A percentile compares a stretch with the other conserved stretches of the same genome.
phyloP scores from a whole-genome alignment of 1,284 basidiomycete species.

The Puccinia triticina region DNA sequence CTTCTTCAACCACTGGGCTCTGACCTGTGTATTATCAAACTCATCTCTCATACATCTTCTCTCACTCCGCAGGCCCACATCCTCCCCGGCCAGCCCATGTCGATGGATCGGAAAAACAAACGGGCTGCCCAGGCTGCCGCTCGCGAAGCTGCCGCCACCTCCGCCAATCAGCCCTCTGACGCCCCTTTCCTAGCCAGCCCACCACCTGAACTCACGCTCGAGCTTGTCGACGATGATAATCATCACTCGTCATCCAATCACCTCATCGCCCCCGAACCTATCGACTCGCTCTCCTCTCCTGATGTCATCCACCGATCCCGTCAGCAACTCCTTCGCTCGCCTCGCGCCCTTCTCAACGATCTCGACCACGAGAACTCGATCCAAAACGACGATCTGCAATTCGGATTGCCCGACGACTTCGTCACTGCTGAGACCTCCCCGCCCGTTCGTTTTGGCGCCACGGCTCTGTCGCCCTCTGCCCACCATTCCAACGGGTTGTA shows the following conservation, averaged over 20 bases:
- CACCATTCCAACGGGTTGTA: slow-evolving; percentile 14
- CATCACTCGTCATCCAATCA: slow-evolving; percentile 23
- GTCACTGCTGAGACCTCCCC: slow-evolving; percentile 62
- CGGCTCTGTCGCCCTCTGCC: slow-evolving; percentile 43
- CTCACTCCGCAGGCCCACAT: slow-evolving; percentile 73
- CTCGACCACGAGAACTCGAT: slow-evolving; percentile 76
- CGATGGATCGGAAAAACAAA: slow-evolving; percentile 98
- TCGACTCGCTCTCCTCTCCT: slow-evolving; percentile 52
- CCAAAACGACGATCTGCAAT: slow-evolving; percentile 75
- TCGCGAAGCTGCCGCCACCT: slow-evolving; percentile 53
- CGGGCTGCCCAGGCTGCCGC: slow-evolving; percentile 81
- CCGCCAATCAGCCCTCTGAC: slow-evolving; percentile 53
- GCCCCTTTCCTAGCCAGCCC: slow-evolving; percentile 31
- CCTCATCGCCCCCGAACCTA: slow-evolving; percentile 36
- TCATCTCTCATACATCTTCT: slow-evolving; percentile 30
- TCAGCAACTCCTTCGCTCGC: slow-evolving; percentile 62
- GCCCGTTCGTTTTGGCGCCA: slow-evolving; percentile 15
- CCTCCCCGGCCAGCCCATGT: slow-evolving; percentile 85
- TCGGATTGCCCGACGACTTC: slow-evolving; percentile 68
- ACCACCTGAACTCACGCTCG: slow-evolving; percentile 40
- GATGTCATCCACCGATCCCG: slow-evolving; percentile 49
- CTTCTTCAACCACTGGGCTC: not conserved
- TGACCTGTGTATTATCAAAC: slow-evolving; percentile 47
- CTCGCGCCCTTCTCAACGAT: slow-evolving; percentile 67
- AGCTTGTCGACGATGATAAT: slow-evolving; percentile 24